phyloP scores from a whole-genome alignment of 2,329 filamentous ascomycete genomes.

The Graphilbum sp. region DNA sequence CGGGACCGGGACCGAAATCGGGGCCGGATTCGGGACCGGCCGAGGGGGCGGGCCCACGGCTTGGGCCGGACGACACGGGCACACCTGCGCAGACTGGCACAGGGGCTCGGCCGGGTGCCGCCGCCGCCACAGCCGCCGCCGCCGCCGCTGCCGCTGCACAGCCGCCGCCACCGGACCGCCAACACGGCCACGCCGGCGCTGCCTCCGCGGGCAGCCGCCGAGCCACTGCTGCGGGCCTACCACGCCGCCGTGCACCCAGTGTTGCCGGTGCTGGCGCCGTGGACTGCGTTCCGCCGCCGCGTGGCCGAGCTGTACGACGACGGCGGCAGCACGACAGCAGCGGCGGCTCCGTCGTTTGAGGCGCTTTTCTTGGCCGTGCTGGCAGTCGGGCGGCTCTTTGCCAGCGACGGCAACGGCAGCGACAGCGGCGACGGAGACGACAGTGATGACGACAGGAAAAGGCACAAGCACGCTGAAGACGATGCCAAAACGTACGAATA shows the following conservation, averaged over 20 bases:
- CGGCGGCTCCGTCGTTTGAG: conserved; percentile 43
- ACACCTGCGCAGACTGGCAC: no score
- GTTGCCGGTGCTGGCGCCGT: conserved; percentile 76
- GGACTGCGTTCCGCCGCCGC: conserved; percentile 63
- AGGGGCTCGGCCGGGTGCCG: no score
- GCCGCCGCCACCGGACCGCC: background rate
- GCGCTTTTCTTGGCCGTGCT: conserved; percentile 71
- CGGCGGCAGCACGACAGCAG: no score
- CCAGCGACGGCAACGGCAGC: conserved; percentile 46
- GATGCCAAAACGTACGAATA: no score
- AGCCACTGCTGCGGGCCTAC: conserved; percentile 61
- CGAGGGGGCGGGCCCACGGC: no score
- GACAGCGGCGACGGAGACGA: conserved; percentile 34
- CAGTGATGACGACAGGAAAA: no score
- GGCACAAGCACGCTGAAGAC: no score
- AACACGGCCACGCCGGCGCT: conserved; percentile 39
- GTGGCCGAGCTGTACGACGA: conserved; percentile 58
- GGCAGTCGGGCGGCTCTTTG: conserved; percentile 71
- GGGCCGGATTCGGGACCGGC: no score
- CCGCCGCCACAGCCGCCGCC: conserved; percentile 10
- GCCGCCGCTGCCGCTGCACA: conserved; percentile 54
- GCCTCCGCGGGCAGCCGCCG: conserved; percentile 52
- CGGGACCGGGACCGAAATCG: no score
- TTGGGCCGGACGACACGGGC: no score
- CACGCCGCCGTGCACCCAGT: conserved; percentile 61